These are phyloP conservation scores for Tulasnella sp. DNA, from an alignment of 768 basidiomycete genomes.

Conservation along the genomic window DNA sequence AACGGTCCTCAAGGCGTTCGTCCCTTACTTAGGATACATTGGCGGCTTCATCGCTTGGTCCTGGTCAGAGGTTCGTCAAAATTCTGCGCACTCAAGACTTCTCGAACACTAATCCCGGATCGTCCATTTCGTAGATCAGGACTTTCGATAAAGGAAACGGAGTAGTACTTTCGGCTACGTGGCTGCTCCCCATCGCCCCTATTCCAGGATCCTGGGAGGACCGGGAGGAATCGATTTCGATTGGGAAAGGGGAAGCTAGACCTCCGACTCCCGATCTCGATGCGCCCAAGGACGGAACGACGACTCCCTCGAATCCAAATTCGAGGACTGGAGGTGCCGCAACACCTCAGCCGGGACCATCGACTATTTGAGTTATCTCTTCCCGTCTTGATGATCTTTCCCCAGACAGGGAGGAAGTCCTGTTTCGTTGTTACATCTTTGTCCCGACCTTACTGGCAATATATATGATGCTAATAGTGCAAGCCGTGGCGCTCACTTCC, in stretches of 20 bases:
- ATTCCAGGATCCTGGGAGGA: slow-evolving; percentile 70
- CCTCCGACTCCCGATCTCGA: background rate
- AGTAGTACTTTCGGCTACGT: slow-evolving; percentile 74
- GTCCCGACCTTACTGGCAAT: no score
- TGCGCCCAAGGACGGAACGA: no score
- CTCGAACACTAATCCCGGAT: slow-evolving; percentile 9
- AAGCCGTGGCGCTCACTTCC: no score
- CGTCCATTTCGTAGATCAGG: slow-evolving; percentile 20
- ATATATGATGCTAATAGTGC: no score
- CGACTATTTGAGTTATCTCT: background rate
- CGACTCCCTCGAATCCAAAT: no score
- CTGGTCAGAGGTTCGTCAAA: slow-evolving; percentile 62
- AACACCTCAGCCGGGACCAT: background rate
- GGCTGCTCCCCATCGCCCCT: slow-evolving; percentile 72
- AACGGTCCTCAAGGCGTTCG: slow-evolving; percentile 50
- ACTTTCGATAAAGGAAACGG: slow-evolving; percentile 54
- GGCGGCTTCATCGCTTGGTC: slow-evolving; percentile 69
- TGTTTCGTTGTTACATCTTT: background rate
- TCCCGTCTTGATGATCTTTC: background rate
- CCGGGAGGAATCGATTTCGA: background rate
- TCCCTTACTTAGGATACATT: slow-evolving; percentile 28
- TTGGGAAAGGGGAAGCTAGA: background rate
- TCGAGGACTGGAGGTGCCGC: background rate
- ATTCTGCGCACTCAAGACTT: background rate
- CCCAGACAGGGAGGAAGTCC: background rate